Base-by-base conservation (phyloP, 768 basidiomycete genomes). In the Pulveroboletus ravenelii region DNA sequence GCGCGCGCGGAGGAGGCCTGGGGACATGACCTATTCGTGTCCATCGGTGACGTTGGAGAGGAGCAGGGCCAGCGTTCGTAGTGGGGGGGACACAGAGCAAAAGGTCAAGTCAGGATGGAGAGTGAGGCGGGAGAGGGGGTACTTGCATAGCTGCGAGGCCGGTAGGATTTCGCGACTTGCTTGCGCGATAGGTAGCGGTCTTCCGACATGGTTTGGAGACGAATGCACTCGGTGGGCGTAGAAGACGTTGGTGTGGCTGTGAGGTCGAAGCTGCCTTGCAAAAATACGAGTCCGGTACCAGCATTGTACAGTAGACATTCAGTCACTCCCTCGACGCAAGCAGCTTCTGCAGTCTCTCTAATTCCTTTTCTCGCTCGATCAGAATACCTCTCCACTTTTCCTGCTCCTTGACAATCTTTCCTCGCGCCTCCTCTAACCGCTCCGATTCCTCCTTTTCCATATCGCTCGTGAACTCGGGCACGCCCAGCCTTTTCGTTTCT, bases 401-500 rank as follows among this genome's bases (percentile, higher is more conserved):
- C 60, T 89, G 86, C 74, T 95, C 87, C 17, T 78, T 78, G 35
- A 87, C 62, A 35, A 96, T 72, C 18, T 75, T 70, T 60, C 83
- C 84, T 43, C 83, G 73, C 5, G 89, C 93, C 31, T 80, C 80
- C 45, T 93, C 89, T 47, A 98, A 63, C 49, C 87, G 72, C 34
- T 88, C 87, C 6, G 76, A 77, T 64, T 98, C 96, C 35, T 89
- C 91, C 61, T 78, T 84, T 68, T 93, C 93, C 88, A 97, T 93
- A 46, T 78, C 77, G 34, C 72, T 65, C 23, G 82, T 85, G 59
- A 97, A 97, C 70, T 98, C 95, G 1, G 93, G 88, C 25, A 85
- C 71, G 29, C 87, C 78, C 41, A 78, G 72, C 61, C 72, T 63
- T 61, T 75, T 83, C 30, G 81, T 83, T 29, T 81, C 86, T 50